These are phyloP conservation scores for Cutaneotrichosporon sp. DNA, from an alignment of 1,284 basidiomycete species.

Conservation along the genomic window DNA sequence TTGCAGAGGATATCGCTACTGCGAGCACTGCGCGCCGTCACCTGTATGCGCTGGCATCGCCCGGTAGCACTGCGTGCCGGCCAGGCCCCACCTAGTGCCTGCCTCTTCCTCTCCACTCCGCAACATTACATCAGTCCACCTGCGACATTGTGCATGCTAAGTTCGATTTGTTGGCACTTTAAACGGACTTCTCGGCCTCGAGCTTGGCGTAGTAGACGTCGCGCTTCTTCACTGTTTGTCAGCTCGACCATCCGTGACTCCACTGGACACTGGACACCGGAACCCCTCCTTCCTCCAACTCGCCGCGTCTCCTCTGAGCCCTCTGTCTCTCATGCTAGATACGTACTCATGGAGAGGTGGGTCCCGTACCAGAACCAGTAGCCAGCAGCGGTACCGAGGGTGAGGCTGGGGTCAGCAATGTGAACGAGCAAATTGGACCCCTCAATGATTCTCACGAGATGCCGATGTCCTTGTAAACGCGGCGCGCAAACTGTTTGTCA, in stretches of 20 bases:
- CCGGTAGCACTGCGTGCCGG: not conserved
- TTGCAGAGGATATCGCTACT: not conserved
- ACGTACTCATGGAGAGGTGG: constrained; percentile 27
- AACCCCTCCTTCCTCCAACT: not conserved
- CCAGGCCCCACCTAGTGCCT: not conserved
- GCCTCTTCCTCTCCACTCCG: no score
- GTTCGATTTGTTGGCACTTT: not conserved
- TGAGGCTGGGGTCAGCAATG: constrained; percentile 20
- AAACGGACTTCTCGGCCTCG: constrained; percentile 20
- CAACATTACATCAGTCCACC: not conserved
- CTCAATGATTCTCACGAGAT: constrained; percentile 12
- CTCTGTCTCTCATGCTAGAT: not conserved
- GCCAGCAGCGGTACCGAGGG: constrained; percentile 19
- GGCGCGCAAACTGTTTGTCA: constrained; percentile 22
- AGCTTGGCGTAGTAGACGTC: constrained; percentile 29
- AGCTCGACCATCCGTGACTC: constrained; percentile 3
- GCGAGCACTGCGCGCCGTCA: not conserved
- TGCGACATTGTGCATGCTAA: constrained; percentile 11
- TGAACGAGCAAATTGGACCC: not conserved
- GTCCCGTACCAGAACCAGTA: constrained; percentile 28
- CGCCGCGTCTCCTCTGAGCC: not conserved
- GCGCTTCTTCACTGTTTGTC: constrained; percentile 27
- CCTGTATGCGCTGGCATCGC: not conserved
- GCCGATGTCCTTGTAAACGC: constrained; percentile 20
- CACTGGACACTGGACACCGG: not conserved